phyloP scores from a whole-genome alignment of 2,329 filamentous ascomycete genomes.

The Colletotrichum coccodes region DNA sequence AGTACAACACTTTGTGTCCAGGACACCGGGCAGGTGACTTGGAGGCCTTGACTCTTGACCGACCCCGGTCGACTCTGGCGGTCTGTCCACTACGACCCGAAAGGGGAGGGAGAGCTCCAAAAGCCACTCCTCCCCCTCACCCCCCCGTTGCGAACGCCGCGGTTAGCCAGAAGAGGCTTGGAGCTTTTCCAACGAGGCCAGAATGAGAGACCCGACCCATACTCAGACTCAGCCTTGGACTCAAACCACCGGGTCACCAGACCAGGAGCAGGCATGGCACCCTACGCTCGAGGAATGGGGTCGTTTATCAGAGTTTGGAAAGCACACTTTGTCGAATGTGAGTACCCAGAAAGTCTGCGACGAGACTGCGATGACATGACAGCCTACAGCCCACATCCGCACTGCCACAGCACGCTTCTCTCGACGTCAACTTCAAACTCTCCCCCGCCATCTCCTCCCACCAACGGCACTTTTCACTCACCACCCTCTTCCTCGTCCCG shows the following conservation, averaged over 20 bases:
- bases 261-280: constrained; percentile 14
- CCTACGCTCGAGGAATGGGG: neutral
- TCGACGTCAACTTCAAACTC: constrained; percentile 4
- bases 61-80: constrained; percentile 12
- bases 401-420: neutral
- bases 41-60: neutral
- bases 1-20: neutral
- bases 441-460: neutral
- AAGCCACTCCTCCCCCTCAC: neutral
- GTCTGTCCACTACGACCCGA: neutral
- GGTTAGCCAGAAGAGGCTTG: constrained; percentile 22
- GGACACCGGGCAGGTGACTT: neutral
- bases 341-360: neutral
- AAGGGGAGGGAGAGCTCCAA: constrained; percentile 19
- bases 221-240: constrained; percentile 12
- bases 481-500: neutral
- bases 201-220: neutral
- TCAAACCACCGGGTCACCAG: constrained; percentile 15
- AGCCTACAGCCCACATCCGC: neutral
- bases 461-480: neutral
- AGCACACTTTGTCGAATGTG: neutral
- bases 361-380: neutral
- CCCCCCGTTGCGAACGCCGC: neutral
- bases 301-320: neutral
- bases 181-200: constrained; percentile 11